phyloP scores from a whole-genome alignment of 495 filamentous ascomycete species.

The Parathielavia hyrcaniae region DNA sequence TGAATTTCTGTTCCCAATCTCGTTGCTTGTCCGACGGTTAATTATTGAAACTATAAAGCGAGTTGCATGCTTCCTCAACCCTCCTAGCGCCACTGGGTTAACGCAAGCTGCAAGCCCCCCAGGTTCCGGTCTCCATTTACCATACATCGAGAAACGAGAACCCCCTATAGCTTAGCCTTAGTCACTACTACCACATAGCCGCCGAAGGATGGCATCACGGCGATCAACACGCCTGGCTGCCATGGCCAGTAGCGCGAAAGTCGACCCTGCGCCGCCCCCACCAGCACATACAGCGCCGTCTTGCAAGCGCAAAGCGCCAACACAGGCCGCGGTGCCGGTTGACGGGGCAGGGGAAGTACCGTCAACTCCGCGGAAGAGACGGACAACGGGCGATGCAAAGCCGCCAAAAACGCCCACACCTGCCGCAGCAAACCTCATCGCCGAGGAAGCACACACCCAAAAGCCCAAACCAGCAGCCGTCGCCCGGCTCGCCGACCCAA shows the following conservation, averaged over 20 bases:
- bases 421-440: slow-evolving; percentile 31
- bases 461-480: slow-evolving; percentile 38
- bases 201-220: slow-evolving; percentile 48
- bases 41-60: too few species aligned
- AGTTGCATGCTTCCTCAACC: too few species aligned
- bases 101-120: too few species aligned
- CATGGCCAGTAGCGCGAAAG: slow-evolving; percentile 26
- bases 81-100: too few species aligned
- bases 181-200: background rate
- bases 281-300: slow-evolving; percentile 18
- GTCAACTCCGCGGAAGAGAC: slow-evolving; percentile 34
- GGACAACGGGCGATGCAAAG: slow-evolving; percentile 18
- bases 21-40: too few species aligned
- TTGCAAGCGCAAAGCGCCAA: slow-evolving; percentile 38
- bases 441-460: slow-evolving; percentile 19
- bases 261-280: slow-evolving; percentile 17
- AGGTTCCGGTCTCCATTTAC: too few species aligned
- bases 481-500: slow-evolving; percentile 44
- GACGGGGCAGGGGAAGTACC: slow-evolving; percentile 22
- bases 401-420: slow-evolving; percentile 40
- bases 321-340: background rate
- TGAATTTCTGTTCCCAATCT: too few species aligned
- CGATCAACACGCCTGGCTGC: slow-evolving; percentile 54
- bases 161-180: background rate
- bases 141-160: too few species aligned